phyloP scores from a whole-genome alignment of 345 rosid genomes.

The Brassica carinata region DNA sequence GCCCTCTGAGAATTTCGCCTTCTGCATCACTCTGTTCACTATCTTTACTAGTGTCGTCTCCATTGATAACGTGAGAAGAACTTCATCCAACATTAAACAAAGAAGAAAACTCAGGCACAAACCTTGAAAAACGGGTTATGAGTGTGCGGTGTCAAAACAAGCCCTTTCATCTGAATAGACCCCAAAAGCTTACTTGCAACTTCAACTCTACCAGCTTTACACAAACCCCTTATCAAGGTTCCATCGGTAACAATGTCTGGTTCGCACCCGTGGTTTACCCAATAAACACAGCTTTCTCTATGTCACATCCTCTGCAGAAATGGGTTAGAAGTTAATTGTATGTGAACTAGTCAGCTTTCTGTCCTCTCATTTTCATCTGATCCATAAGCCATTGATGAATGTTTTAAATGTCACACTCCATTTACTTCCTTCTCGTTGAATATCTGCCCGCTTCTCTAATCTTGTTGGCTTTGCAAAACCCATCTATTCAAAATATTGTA shows the following conservation, averaged over 20 bases:
- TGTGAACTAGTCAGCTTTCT: conserved; percentile 72
- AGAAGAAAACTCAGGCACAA: conserved; percentile 70
- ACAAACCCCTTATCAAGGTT: conserved; percentile 76
- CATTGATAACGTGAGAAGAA: conserved; percentile 65
- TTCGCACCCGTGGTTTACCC: conserved; percentile 74
- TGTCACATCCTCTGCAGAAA: conserved; percentile 73
- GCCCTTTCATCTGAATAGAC: conserved; percentile 78
- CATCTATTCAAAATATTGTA: conserved; percentile 81
- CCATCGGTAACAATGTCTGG: conserved; percentile 84
- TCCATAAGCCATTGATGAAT: conserved; percentile 88
- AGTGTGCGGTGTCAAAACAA: conserved; percentile 66
- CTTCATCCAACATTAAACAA: conserved; percentile 82
- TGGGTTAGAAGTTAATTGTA: conserved; percentile 74
- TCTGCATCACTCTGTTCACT: conserved; percentile 57
- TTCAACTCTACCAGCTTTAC: conserved; percentile 81
- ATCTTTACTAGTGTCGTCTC: conserved; percentile 60
- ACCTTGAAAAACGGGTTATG: conserved; percentile 86
- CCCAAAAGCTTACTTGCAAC: conserved; percentile 71
- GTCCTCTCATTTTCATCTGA: conserved; percentile 87
- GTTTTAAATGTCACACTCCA: conserved; percentile 87
- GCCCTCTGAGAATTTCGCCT: conserved; percentile 61
- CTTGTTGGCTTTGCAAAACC: conserved; percentile 79
- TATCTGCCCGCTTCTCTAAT: conserved; percentile 77
- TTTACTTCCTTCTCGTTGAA: conserved; percentile 76
- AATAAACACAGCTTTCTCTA: conserved; percentile 78